These are phyloP conservation scores for Hypoxylon subgilvum DNA, from an alignment of 495 filamentous ascomycete genomes.

Conservation along the genomic window DNA sequence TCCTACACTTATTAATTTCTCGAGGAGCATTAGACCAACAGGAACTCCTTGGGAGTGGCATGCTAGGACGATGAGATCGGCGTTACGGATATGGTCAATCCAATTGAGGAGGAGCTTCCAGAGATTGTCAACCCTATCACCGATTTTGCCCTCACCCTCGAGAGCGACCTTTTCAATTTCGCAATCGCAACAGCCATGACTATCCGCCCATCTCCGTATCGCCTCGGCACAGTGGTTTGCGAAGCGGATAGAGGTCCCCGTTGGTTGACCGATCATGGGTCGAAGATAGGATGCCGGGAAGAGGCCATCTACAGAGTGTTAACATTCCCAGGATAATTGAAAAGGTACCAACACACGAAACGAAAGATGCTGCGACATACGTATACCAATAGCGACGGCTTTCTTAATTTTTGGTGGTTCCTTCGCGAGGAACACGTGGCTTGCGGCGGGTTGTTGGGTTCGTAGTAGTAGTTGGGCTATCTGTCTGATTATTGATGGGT, in stretches of 20 bases:
- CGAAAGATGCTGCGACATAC: background rate
- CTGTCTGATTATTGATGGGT: slow-evolving; percentile 73
- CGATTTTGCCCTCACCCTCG: slow-evolving; percentile 96
- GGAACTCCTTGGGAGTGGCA: slow-evolving; percentile 97
- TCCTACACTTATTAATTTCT: slow-evolving; percentile 82
- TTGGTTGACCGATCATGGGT: slow-evolving; percentile 89
- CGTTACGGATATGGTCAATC: slow-evolving; percentile 85
- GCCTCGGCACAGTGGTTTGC: slow-evolving; percentile 85
- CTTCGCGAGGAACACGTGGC: slow-evolving; percentile 74
- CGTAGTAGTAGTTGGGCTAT: slow-evolving; percentile 70
- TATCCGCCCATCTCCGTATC: slow-evolving; percentile 79
- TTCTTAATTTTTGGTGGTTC: slow-evolving; percentile 74
- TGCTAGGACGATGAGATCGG: slow-evolving; percentile 87
- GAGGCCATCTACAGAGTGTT: slow-evolving; percentile 65
- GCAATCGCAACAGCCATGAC: slow-evolving; percentile 65
- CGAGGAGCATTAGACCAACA: slow-evolving; percentile 89
- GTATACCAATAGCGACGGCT: slow-evolving; percentile 90
- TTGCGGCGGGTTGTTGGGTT: slow-evolving; percentile 63
- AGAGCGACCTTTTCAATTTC: slow-evolving; percentile 90
- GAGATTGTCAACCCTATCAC: slow-evolving; percentile 83
- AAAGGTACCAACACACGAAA: no score
- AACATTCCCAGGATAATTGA: no score
- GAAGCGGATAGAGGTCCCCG: slow-evolving; percentile 92
- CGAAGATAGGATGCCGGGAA: slow-evolving; percentile 86
- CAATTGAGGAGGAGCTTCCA: slow-evolving; percentile 96